Conservation (phyloP, 2,329 filamentous ascomycete species). For the Emergomyces africanus region DNA sequence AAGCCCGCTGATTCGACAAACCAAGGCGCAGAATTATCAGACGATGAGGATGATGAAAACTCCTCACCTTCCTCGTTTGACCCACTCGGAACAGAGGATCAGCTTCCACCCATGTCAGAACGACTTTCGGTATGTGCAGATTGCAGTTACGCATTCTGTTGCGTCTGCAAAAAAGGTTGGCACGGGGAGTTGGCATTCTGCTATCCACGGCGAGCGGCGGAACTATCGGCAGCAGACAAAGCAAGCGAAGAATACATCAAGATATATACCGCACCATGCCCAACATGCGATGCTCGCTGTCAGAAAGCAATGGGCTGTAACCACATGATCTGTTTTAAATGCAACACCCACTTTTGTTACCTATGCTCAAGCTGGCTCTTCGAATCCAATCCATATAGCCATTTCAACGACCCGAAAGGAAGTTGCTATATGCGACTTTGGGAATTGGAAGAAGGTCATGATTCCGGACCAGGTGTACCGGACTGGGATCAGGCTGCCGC, state of each 20-base stretch:
- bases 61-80: constrained; percentile 23
- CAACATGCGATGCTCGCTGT: constrained; percentile 69
- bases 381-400: constrained; percentile 67
- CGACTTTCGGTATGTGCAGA: constrained; percentile 76
- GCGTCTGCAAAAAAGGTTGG: constrained; percentile 66
- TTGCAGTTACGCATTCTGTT: constrained; percentile 81
- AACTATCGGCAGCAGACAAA: constrained; percentile 72
- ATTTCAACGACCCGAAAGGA: constrained; percentile 64
- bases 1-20: constrained; percentile 57
- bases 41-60: constrained; percentile 38
- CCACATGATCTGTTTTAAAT: constrained; percentile 89
- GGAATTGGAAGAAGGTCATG: constrained; percentile 77
- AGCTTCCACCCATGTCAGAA: constrained; percentile 42
- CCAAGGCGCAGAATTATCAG: constrained; percentile 30
- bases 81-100: constrained; percentile 29
- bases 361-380: constrained; percentile 80
- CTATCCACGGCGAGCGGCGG: constrained; percentile 49
- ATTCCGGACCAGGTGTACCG: constrained; percentile 24
- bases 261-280: constrained; percentile 72
- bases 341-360: constrained; percentile 89
- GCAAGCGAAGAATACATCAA: constrained; percentile 75
- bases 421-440: constrained; percentile 76
- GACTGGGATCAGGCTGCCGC: constrained; percentile 1
- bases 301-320: constrained; percentile 94
- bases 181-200: constrained; percentile 76